phyloP scores from a whole-genome alignment of 2,329 filamentous ascomycete species.

The Alternaria triticina region DNA sequence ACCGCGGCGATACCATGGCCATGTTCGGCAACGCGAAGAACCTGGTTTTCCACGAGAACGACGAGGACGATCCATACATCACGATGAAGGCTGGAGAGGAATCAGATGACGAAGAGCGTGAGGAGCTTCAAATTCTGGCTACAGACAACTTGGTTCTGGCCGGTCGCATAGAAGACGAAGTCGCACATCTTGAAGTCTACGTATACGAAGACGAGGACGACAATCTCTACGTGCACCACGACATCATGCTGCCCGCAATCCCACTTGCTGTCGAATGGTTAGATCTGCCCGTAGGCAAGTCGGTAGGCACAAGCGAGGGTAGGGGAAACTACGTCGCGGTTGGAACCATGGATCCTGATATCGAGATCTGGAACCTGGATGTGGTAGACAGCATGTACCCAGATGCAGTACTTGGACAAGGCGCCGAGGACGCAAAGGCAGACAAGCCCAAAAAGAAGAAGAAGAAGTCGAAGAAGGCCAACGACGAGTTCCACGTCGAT shows the following conservation, averaged over 20 bases:
- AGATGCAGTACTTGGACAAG: constrained; percentile 88
- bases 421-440: constrained; percentile 56
- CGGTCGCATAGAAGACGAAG: constrained; percentile 94
- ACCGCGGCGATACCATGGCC: constrained; percentile 75
- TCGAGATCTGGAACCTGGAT: constrained; percentile 98
- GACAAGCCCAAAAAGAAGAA: constrained; percentile 80
- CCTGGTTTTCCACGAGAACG: constrained; percentile 90
- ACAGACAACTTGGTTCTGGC: constrained; percentile 93
- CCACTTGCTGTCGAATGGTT: constrained; percentile 96
- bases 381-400: constrained; percentile 98
- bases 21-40: constrained; percentile 97
- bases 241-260: constrained; percentile 98
- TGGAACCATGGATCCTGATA: constrained; percentile 97
- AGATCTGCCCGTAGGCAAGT: constrained; percentile 83
- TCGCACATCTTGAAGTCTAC: constrained; percentile 95
- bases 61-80: constrained; percentile 96
- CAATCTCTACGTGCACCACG: constrained; percentile 98
- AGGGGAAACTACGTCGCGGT: constrained; percentile 92
- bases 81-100: constrained; percentile 74
- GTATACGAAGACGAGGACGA: constrained; percentile 95
- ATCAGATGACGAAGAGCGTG: constrained; percentile 85
- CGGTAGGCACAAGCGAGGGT: constrained; percentile 58
- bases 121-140: constrained; percentile 90
- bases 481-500: constrained; percentile 92
- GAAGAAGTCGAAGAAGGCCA: constrained; percentile 87